These are phyloP conservation scores for Trichophaea hybrida DNA, from an alignment of 2,329 filamentous ascomycete species.

Conservation along the genomic window DNA sequence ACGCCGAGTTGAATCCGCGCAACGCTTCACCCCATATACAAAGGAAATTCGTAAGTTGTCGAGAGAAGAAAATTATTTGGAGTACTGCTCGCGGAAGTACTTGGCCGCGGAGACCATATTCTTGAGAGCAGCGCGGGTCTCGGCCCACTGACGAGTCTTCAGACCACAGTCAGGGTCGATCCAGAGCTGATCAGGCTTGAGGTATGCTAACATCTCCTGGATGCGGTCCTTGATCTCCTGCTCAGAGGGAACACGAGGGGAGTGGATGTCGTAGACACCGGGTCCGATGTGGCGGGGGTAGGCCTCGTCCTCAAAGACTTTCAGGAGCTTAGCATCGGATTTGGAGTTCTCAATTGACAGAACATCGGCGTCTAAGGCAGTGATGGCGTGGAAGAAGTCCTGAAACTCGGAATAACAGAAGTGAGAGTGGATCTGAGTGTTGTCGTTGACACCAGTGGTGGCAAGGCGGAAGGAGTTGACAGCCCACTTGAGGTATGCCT, in stretches of 20 bases:
- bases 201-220: slow-evolving; percentile 90
- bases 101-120: slow-evolving; percentile 99
- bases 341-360: slow-evolving; percentile 99
- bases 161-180: slow-evolving; percentile 98
- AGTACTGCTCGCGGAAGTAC: slow-evolving; percentile 82
- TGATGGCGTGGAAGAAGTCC: slow-evolving; percentile 99
- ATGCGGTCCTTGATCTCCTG: slow-evolving; percentile 97
- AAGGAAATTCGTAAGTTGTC: slow-evolving; percentile 10
- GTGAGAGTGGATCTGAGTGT: slow-evolving; percentile 98
- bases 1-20: slow-evolving; percentile 29
- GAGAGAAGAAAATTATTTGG: slow-evolving; percentile 35
- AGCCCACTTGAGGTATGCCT: slow-evolving; percentile 93
- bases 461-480: slow-evolving; percentile 96
- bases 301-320: slow-evolving; percentile 93
- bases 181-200: slow-evolving; percentile 98
- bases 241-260: slow-evolving; percentile 88
- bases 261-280: slow-evolving; percentile 99
- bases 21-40: slow-evolving; percentile 15
- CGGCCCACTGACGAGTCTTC: slow-evolving; percentile 96
- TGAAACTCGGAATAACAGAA: slow-evolving; percentile 99
- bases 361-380: slow-evolving; percentile 92
- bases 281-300: slow-evolving; percentile 98
- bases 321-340: slow-evolving; percentile 96
- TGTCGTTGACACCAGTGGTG: slow-evolving; percentile 82
- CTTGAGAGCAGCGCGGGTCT: slow-evolving; percentile 88